A percentile compares a stretch with the other conserved stretches of the same genome.
These are phyloP conservation scores for Dendrothele bispora DNA, from an alignment of 768 basidiomycete species.

Conservation along the genomic window DNA sequence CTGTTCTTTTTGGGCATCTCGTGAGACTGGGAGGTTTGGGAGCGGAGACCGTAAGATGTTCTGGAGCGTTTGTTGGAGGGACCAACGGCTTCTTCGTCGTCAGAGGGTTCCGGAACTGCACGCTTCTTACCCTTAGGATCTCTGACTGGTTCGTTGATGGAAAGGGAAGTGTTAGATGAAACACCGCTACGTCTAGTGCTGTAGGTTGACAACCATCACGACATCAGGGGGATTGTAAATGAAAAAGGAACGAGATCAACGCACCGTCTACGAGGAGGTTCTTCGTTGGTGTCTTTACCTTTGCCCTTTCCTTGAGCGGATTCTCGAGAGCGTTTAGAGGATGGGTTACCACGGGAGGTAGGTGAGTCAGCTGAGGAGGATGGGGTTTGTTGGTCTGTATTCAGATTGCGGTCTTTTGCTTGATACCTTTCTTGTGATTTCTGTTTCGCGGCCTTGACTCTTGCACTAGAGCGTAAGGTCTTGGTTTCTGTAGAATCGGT, in stretches of 20 bases:
- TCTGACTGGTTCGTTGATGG: slow-evolving; percentile 74
- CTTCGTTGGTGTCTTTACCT: slow-evolving; percentile 58
- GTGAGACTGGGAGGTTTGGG: slow-evolving; percentile 41
- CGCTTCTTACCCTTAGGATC: slow-evolving; percentile 94
- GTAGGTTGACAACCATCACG: slow-evolving; percentile 11
- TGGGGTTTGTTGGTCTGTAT: slow-evolving; percentile 38
- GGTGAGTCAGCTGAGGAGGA: slow-evolving; percentile 38
- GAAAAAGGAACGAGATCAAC: slow-evolving; percentile 28
- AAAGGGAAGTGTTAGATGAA: slow-evolving; percentile 41
- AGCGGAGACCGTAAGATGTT: slow-evolving; percentile 71
- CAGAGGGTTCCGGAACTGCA: slow-evolving; percentile 68
- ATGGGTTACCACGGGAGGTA: slow-evolving; percentile 23
- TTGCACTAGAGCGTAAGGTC: slow-evolving; percentile 70
- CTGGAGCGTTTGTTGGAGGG: slow-evolving; percentile 64
- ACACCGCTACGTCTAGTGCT: slow-evolving; percentile 63
- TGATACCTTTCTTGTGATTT: slow-evolving; percentile 60
- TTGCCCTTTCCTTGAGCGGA: slow-evolving; percentile 56
- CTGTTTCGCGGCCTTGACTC: slow-evolving; percentile 74
- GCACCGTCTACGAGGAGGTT: slow-evolving; percentile 57
- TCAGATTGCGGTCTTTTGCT: slow-evolving; percentile 52
- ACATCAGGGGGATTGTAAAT: slow-evolving; percentile 11
- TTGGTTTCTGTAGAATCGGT: slow-evolving; percentile 47
- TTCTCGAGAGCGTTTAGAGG: slow-evolving; percentile 57
- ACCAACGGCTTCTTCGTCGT: slow-evolving; percentile 63
- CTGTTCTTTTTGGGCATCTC: slow-evolving; percentile 79